Evolutionary conservation across 352 stramenopile genomes (phyloP).

Genomic region (Pythium aphanidermatum): DNA sequence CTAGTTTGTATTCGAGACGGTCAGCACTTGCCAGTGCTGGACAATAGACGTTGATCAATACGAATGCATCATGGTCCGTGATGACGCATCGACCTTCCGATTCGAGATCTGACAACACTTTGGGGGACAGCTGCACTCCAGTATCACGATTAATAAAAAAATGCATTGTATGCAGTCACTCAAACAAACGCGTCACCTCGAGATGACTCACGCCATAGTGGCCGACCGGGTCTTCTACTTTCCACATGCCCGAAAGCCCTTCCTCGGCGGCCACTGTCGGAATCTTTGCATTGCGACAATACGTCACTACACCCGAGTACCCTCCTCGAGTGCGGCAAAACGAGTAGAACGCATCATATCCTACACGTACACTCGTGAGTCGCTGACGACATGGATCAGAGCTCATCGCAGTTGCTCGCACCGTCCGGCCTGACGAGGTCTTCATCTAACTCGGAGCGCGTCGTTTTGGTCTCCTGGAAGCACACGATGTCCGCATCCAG

Average conservation of each 20-base stretch:
- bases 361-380: slow-evolving; percentile 19
- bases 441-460: slow-evolving; percentile 72
- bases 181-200: slow-evolving; percentile 24
- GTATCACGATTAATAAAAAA: background rate
- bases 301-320: slow-evolving; percentile 81
- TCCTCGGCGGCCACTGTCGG: slow-evolving; percentile 61
- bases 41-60: slow-evolving; percentile 89
- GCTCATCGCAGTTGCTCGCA: slow-evolving; percentile 2
- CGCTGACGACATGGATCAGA: background rate
- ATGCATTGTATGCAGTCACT: background rate
- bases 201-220: slow-evolving; percentile 40
- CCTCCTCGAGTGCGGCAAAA: slow-evolving; percentile 59
- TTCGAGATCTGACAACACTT: slow-evolving; percentile 56
- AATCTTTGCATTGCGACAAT: slow-evolving; percentile 36
- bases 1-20: slow-evolving; percentile 81
- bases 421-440: slow-evolving; percentile 61
- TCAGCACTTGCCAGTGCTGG: slow-evolving; percentile 61
- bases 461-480: slow-evolving; percentile 85
- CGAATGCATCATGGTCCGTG: slow-evolving; percentile 84
- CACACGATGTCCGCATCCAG: slow-evolving; percentile 72
- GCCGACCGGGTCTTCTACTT: slow-evolving; percentile 49
- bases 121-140: slow-evolving; percentile 33
- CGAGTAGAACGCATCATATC: slow-evolving; percentile 81
- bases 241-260: slow-evolving; percentile 57
- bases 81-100: slow-evolving; percentile 81